Evolutionary conservation across 192 early-diverging fungal species (phyloP).

Genomic region (Phycomyces blakesleeanus): DNA sequence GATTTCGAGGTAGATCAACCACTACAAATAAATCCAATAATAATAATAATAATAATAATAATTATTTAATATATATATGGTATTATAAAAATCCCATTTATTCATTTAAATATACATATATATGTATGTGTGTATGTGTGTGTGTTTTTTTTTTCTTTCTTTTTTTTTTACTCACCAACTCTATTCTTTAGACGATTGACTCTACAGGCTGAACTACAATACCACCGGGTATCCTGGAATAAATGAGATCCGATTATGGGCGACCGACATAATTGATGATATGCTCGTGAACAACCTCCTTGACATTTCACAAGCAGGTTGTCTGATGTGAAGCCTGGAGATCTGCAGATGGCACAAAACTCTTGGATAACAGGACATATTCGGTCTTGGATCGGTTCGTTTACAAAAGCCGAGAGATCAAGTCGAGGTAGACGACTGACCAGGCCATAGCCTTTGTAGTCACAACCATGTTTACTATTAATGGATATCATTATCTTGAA

Average conservation of each 20-base stretch:
- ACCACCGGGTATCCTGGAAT: slow-evolving; percentile 5
- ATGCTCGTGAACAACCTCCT: slow-evolving; percentile 24
- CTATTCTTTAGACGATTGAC: slow-evolving; percentile 10
- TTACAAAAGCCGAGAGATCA: slow-evolving; percentile 17
- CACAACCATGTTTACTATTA: slow-evolving; percentile 27
- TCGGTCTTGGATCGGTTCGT: slow-evolving; percentile 20
- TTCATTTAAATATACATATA: not conserved
- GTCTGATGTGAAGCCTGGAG: not conserved
- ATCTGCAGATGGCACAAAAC: slow-evolving; percentile 20
- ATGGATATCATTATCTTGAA: not conserved
- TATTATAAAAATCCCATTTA: not conserved
- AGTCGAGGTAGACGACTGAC: slow-evolving; percentile 20
- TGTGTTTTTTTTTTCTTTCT: not conserved
- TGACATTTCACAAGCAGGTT: slow-evolving; percentile 11
- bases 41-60: not conserved
- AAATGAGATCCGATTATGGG: not conserved
- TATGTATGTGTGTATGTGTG: not conserved
- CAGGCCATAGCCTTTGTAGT: slow-evolving; percentile 29
- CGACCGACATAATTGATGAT: slow-evolving; percentile 13
- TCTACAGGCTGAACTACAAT: slow-evolving; percentile 11
- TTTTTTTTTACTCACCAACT: slow-evolving; percentile 13
- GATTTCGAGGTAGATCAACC: slow-evolving; percentile 28
- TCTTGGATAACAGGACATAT: slow-evolving; percentile 17
- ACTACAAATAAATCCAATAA: not conserved
- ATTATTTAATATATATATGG: not conserved